These are phyloP conservation scores for Tuber umbilicatum DNA, from an alignment of 495 filamentous ascomycete genomes.

Conservation along the genomic window DNA sequence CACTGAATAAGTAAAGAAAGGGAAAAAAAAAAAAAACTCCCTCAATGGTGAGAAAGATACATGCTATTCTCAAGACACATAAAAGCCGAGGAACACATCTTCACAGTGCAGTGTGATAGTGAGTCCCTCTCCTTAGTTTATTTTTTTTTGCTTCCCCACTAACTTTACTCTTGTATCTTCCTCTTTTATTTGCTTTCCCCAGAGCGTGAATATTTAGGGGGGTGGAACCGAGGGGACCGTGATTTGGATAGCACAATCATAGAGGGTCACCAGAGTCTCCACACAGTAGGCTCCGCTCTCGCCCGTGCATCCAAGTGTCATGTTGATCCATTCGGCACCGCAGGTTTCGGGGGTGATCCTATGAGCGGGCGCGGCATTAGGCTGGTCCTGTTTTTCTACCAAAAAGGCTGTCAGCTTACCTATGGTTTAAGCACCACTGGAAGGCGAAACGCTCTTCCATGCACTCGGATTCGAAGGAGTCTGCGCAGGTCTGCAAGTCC, in stretches of 20 bases:
- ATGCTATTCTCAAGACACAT: neutral
- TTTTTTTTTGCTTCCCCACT: neutral
- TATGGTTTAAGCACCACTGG: slow-evolving; percentile 29
- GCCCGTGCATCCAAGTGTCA: slow-evolving; percentile 31
- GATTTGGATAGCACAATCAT: slow-evolving; percentile 16
- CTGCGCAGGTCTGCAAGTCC: slow-evolving; percentile 20
- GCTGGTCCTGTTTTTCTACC: neutral
- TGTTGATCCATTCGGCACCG: slow-evolving; percentile 28
- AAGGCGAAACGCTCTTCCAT: slow-evolving; percentile 29
- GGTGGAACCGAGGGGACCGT: slow-evolving; percentile 10
- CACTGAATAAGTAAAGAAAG: neutral
- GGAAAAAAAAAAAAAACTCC: neutral
- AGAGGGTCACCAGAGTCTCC: slow-evolving; percentile 24
- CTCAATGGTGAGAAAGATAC: neutral
- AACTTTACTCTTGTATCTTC: neutral
- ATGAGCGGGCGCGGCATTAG: neutral
- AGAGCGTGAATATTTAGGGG: neutral
- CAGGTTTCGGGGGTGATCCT: slow-evolving; percentile 24
- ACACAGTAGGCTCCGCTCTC: slow-evolving; percentile 26
- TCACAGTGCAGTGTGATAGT: slow-evolving; percentile 1
- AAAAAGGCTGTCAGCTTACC: slow-evolving; percentile 3
- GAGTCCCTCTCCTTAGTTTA: neutral
- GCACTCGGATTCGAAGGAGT: slow-evolving; percentile 18
- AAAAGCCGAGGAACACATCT: neutral
- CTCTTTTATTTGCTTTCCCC: neutral